Evolutionary conservation across 163 green algal genomes (phyloP).

Genomic region (Chlorella variabilis): DNA sequence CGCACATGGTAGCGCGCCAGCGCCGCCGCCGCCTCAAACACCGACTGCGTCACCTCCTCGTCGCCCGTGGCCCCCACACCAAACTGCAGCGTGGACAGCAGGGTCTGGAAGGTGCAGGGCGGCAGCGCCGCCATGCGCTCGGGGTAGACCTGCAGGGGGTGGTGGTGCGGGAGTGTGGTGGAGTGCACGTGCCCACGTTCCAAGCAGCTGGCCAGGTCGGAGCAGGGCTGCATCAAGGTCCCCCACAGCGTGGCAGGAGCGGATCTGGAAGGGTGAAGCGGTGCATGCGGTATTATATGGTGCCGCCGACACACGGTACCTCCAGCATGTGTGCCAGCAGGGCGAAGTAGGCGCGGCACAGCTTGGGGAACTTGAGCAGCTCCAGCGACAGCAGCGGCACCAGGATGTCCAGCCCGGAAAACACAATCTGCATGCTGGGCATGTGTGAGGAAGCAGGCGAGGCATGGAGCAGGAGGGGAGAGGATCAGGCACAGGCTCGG

Average conservation of each 20-base stretch:
- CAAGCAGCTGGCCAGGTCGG: no score
- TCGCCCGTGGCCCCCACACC: constrained; percentile 62
- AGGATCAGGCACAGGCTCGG: not conserved
- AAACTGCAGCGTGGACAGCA: constrained; percentile 77
- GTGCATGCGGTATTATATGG: no score
- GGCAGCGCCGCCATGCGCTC: constrained; percentile 75
- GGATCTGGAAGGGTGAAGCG: no score
- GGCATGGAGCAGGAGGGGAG: not conserved
- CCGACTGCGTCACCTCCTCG: constrained; percentile 56
- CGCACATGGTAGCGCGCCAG: constrained; percentile 57
- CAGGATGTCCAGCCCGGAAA: constrained; percentile 84
- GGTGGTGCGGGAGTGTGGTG: not conserved
- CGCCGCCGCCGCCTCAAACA: constrained; percentile 70
- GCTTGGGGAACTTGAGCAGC: constrained; percentile 88
- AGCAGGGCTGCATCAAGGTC: no score
- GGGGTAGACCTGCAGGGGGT: constrained; percentile 59
- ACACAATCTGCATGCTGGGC: constrained; percentile 70
- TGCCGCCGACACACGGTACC: constrained; percentile 38
- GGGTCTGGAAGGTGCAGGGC: constrained; percentile 55
- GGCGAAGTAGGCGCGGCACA: constrained; percentile 82
- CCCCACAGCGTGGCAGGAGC: no score
- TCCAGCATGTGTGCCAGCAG: constrained; percentile 89
- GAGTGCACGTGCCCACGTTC: no score
- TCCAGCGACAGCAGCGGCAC: constrained; percentile 83
- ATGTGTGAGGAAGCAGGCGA: not conserved